Percentiles rank a stretch among this genome's conserved stretches.
Conservation (phyloP, 2,329 filamentous ascomycete species). For the Cordyceps tenuipes region DNA sequence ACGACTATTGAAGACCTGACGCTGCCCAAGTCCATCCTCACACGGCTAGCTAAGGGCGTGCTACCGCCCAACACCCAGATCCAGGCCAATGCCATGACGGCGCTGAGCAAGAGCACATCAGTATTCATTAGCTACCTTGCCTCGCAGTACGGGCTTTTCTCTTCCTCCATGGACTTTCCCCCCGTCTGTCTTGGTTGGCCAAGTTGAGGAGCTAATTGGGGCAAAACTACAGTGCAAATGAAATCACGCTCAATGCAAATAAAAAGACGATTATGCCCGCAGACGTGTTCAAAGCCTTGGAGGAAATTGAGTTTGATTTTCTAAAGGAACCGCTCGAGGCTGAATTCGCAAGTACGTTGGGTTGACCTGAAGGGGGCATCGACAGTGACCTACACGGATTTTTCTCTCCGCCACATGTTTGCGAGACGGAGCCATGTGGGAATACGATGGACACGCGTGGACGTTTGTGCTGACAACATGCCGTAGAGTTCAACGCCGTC, state of each 20-base stretch:
- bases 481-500: slow-evolving; percentile 60
- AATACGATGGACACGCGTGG: too few species aligned
- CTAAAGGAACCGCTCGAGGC: slow-evolving; percentile 59
- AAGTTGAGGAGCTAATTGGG: not conserved
- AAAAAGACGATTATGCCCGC: slow-evolving; percentile 72
- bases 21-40: slow-evolving; percentile 74
- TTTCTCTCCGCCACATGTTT: too few species aligned
- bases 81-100: slow-evolving; percentile 71
- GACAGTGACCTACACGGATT: too few species aligned
- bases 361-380: too few species aligned
- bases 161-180: too few species aligned
- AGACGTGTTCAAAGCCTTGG: slow-evolving; percentile 69
- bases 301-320: slow-evolving; percentile 72
- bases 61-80: slow-evolving; percentile 75
- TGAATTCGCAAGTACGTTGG: slow-evolving; percentile 61
- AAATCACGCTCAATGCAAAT: slow-evolving; percentile 54
- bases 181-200: too few species aligned
- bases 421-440: too few species aligned
- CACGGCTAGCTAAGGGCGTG: slow-evolving; percentile 69
- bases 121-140: slow-evolving; percentile 78
- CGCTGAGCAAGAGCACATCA: slow-evolving; percentile 72
- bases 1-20: slow-evolving; percentile 52
- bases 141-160: slow-evolving; percentile 45
- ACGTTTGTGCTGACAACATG: slow-evolving; percentile 5
- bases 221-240: slow-evolving; percentile 52